These are phyloP conservation scores for Fragaria nilgerrensis DNA, from an alignment of 306 rosid species.

Conservation along the genomic window DNA sequence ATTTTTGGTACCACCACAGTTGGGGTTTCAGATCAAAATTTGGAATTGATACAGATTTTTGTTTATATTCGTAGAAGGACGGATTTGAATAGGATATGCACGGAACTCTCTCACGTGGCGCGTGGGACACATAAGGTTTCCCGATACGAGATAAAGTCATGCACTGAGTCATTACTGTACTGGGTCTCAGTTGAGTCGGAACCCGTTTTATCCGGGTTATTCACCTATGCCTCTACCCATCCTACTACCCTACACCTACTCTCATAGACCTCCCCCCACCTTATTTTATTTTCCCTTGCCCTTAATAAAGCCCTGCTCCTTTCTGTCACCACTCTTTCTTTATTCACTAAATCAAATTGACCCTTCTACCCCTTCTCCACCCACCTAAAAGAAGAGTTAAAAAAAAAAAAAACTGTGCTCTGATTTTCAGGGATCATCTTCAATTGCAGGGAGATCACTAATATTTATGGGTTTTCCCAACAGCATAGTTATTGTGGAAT, in stretches of 20 bases:
- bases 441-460: not conserved
- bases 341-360: not conserved
- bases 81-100: not conserved
- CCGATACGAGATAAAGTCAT: conserved; percentile 24
- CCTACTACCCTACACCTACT: not conserved
- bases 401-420: not conserved
- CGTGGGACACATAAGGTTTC: conserved; percentile 34
- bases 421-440: not conserved
- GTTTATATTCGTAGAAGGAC: no score
- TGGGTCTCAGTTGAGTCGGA: conserved; percentile 31
- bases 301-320: conserved; percentile 32
- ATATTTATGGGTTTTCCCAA: conserved; percentile 7
- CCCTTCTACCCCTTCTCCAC: conserved; percentile 14
- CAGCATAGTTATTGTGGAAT: not conserved
- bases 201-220: conserved; percentile 77
- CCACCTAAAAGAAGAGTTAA: not conserved
- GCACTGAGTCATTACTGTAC: conserved; percentile 28
- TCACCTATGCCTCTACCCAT: conserved; percentile 1
- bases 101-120: conserved; percentile 16
- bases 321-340: conserved; percentile 25
- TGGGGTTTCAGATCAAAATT: no score
- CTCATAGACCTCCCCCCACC: not conserved
- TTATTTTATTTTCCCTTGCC: not conserved
- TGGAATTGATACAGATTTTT: no score
- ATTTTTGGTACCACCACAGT: no score